Base-by-base conservation (phyloP, 345 rosid species). In the Sisymbrium irio region DNA sequence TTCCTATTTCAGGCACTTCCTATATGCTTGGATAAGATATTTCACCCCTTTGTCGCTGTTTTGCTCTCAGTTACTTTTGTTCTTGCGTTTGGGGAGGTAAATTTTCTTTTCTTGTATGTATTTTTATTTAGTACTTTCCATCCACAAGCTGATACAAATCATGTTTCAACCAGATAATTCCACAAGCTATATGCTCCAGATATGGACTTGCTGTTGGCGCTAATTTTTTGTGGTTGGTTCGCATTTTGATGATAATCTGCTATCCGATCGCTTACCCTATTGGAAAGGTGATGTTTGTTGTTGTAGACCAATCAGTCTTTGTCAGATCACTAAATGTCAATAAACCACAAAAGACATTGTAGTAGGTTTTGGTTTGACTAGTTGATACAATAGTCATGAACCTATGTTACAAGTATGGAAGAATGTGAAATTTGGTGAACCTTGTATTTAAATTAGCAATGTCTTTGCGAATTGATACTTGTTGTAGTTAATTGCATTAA, bases 181-280 rank as follows among this genome's bases (percentile, higher is more conserved):
- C 96, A 8, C 96, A 90, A 86, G 85, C 96, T 71, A 84, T 83
- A 76, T 90, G 93, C 77, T 85, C 93, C 3, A 81, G 91, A 82
- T 90, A 90, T 62, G 93, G 96, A 45, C 90, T 90, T 41, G 83
- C 91, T 56, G 87, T 90, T 1, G 93, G 91, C 4, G 91, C 96
- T 4, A 88, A 86, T 36, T 88, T 90, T 53, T 75, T 85, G 65
- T 88, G 91, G 91, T 85, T 90, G 1, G 93, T 90, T 51, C 84
- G 84, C 35, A 44, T 90, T 82, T 67, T 90, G 81, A 86, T 90
- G 96, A 77, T 86, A 7, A 18, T 88, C 61, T 88, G 96, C 77
- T 90, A 78, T 77, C 93, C 93, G 28, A 84, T 86, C 66, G 86
- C 96, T 47, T 90, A 81, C 73, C 96, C 96, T 25, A 88, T 90